phyloP scores from a whole-genome alignment of 2,329 filamentous ascomycete species.

The Penicillium palitans region DNA sequence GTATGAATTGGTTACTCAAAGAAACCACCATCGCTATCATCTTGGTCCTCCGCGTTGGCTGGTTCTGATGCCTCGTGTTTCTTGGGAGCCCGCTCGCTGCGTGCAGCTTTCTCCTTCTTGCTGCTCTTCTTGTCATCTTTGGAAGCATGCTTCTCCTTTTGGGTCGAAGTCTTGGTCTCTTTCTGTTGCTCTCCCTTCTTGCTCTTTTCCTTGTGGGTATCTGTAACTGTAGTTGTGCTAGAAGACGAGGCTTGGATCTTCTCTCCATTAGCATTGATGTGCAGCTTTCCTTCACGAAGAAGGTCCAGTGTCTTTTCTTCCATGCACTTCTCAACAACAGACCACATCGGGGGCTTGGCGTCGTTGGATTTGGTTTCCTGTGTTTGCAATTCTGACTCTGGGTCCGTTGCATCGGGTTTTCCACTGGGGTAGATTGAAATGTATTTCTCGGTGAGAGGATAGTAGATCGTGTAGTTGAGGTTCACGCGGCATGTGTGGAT shows the following conservation, averaged over 20 bases:
- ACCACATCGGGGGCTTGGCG: conserved; percentile 46
- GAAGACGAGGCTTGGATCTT: conserved; percentile 1
- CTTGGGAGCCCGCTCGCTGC: background rate
- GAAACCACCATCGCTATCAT: conserved; percentile 44
- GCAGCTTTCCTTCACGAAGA: conserved; percentile 45
- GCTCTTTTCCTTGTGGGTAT: conserved; percentile 14
- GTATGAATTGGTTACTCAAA: conserved; percentile 32
- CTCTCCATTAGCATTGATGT: conserved; percentile 24
- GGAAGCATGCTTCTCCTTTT: background rate
- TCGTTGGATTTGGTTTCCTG: conserved; percentile 16
- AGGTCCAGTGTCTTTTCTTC: conserved; percentile 44
- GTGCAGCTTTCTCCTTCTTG: conserved; percentile 12
- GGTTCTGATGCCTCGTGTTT: conserved; percentile 11
- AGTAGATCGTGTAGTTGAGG: conserved; percentile 64
- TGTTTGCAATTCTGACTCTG: conserved; percentile 21
- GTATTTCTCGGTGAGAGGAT: conserved; percentile 61
- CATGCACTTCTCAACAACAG: conserved; percentile 47
- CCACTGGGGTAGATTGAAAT: conserved; percentile 54
- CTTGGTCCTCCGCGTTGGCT: conserved; percentile 18
- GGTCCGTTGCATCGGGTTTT: conserved; percentile 19
- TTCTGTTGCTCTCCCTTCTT: conserved; percentile 11
- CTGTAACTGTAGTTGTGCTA: background rate
- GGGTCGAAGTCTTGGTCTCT: background rate
- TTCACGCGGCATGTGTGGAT: conserved; percentile 57
- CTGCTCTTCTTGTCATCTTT: conserved; percentile 12